A percentile compares a stretch with the other conserved stretches of the same genome.
These are phyloP conservation scores for Logfia minima DNA, from an alignment of 129 eudicot species.

Conservation along the genomic window DNA sequence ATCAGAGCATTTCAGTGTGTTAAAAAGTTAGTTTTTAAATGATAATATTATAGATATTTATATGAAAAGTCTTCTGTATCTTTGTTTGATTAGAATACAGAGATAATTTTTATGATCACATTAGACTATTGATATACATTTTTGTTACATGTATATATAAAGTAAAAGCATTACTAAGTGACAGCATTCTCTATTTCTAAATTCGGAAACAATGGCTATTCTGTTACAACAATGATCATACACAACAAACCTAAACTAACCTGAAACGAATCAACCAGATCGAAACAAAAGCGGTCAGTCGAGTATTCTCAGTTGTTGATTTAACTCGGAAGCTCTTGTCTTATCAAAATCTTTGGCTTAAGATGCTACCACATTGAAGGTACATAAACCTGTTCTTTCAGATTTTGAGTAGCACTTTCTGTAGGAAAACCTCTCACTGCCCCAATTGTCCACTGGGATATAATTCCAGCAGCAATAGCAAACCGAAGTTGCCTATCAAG, in stretches of 20 bases:
- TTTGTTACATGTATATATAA: too few relatives aligned
- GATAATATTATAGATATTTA: too few relatives aligned
- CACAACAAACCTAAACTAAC: not conserved
- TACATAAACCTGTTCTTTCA: constrained; percentile 93
- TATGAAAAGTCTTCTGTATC: too few relatives aligned
- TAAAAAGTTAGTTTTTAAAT: too few relatives aligned
- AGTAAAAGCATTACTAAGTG: too few relatives aligned
- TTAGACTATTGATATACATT: too few relatives aligned
- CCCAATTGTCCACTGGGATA: constrained; percentile 97
- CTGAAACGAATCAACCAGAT: not conserved
- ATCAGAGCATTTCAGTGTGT: too few relatives aligned
- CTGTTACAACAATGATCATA: not conserved
- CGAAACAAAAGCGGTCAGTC: not conserved
- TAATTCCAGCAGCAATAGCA: constrained; percentile 91
- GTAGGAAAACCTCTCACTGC: constrained; percentile 93
- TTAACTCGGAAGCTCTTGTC: not conserved
- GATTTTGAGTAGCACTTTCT: constrained; percentile 86
- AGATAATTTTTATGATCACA: too few relatives aligned
- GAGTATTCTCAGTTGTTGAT: not conserved
- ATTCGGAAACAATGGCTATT: not conserved
- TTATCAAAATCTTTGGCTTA: not conserved
- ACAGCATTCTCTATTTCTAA: not conserved
- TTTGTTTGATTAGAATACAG: too few relatives aligned
- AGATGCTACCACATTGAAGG: constrained; percentile 85
- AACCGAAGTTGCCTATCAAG: constrained; percentile 79